Base-by-base conservation (phyloP, 1,139 yeast genomes). In the Diutina sp. region DNA sequence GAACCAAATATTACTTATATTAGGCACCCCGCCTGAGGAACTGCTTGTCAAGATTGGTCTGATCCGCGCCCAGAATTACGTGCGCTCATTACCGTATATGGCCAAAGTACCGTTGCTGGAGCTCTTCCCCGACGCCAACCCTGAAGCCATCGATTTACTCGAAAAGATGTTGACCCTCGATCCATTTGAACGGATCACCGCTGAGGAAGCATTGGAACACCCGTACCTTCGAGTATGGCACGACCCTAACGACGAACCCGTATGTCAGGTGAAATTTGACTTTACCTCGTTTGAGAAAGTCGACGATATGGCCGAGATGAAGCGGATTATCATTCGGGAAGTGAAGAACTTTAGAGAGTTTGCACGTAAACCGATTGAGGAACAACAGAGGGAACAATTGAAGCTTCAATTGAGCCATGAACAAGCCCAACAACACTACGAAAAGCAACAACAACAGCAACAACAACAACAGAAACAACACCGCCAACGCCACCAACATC, bases 161-260 rank as follows among this genome's bases (percentile, higher is more conserved):
- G 88, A 85, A 59, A 74, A 77, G 51, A 69, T 93, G 61, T 74
- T 93, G 56, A 70, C 73, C 45, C 78, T 89, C 68, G 84, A 91
- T 65, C 98, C 98, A 5, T 60, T 62, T 0, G 71, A 74, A 48
- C 78, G 99, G 64, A 70, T 83, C 14, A 74, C 80, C 0, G 91
- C 96, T 0, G 68, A 69, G 1, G 76, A 77, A 12, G 90, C 95
- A 0, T 71, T 89, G 44, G 62, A 72, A 41, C 90, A 90, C 68
- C 73, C 73, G 1, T 93, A 88, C 69, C 75, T 93, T 58, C 76
- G 85, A 57, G 86, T 93, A 45, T 93, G 99, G 99, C 98, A 91
- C 68, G 99, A 93, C 66, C 96, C 97, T 3, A 81, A 83, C 38
- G 99, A 93, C 67, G 99, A 93, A 69, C 97, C 97, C 4, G 84